Evolutionary conservation across 2,329 filamentous ascomycete species (phyloP).

Genomic region (Aspergillus costaricaensis): DNA sequence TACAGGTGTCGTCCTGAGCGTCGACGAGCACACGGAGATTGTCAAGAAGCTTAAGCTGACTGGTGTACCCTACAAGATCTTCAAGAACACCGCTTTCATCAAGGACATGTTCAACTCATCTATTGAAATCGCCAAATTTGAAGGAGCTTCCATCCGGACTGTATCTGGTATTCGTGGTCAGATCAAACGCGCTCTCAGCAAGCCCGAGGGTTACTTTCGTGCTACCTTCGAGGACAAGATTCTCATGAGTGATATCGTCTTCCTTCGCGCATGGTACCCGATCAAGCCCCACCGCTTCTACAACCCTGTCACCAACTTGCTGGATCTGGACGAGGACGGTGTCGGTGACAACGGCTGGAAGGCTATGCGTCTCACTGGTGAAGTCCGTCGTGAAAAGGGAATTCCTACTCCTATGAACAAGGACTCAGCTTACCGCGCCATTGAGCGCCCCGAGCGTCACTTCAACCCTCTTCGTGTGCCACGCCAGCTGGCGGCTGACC

Average conservation of each 20-base stretch:
- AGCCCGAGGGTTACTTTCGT: constrained; percentile 93
- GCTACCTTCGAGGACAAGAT: constrained; percentile 99
- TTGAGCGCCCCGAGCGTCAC: constrained; percentile 63
- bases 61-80: constrained; percentile 92
- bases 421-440: constrained; percentile 79
- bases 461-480: constrained; percentile 67
- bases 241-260: constrained; percentile 93
- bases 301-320: constrained; percentile 90
- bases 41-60: constrained; percentile 99
- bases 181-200: constrained; percentile 91
- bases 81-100: constrained; percentile 98
- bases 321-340: constrained; percentile 56
- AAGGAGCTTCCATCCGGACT: constrained; percentile 92
- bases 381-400: constrained; percentile 76
- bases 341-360: constrained; percentile 62
- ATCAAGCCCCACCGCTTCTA: constrained; percentile 95
- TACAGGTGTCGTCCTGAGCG: constrained; percentile 87
- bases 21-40: constrained; percentile 94
- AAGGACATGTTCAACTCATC: constrained; percentile 96
- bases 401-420: constrained; percentile 76
- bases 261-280: constrained; percentile 94
- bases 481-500: constrained; percentile 64
- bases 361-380: constrained; percentile 89
- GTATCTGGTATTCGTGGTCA: constrained; percentile 94
- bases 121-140: constrained; percentile 96